A percentile compares a stretch with the other conserved stretches of the same genome.
These are phyloP conservation scores for Neurospora sp. DNA, from an alignment of 495 filamentous ascomycete species.

Conservation along the genomic window DNA sequence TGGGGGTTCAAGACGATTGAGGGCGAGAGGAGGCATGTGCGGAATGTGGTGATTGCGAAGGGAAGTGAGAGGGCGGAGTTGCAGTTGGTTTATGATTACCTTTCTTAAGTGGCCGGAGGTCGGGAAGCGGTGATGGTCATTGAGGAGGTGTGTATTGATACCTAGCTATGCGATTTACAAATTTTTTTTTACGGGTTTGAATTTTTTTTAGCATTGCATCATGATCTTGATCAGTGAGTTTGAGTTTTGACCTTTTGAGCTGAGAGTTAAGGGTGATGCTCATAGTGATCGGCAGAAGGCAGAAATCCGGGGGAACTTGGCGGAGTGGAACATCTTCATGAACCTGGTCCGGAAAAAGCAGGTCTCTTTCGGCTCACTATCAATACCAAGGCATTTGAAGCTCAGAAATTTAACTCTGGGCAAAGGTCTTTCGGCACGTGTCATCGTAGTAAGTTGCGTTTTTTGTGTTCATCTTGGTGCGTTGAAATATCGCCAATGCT, in stretches of 20 bases:
- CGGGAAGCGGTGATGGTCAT: neutral
- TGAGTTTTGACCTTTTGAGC: no score
- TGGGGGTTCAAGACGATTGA: slow-evolving; percentile 43
- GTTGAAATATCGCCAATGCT: neutral
- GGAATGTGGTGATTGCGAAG: slow-evolving; percentile 58
- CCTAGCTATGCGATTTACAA: neutral
- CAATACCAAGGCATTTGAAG: neutral
- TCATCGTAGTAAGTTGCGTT: neutral
- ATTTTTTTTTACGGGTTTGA: neutral
- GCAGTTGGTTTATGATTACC: slow-evolving; percentile 66
- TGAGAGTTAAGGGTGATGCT: neutral
- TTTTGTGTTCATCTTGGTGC: neutral
- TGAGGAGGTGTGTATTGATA: neutral
- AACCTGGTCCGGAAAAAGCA: neutral
- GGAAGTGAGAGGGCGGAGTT: slow-evolving; percentile 48
- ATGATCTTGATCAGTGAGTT: no score
- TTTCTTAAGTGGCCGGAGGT: slow-evolving; percentile 2
- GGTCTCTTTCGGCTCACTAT: neutral
- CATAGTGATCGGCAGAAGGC: neutral
- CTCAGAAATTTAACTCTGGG: neutral
- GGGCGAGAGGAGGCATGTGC: slow-evolving; percentile 54
- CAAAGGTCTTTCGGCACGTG: neutral
- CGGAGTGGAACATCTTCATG: neutral
- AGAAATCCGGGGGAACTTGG: neutral
- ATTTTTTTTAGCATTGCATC: no score